Conservation (phyloP, 2,329 filamentous ascomycete species). For the Pseudogymnoascus sp. region DNA sequence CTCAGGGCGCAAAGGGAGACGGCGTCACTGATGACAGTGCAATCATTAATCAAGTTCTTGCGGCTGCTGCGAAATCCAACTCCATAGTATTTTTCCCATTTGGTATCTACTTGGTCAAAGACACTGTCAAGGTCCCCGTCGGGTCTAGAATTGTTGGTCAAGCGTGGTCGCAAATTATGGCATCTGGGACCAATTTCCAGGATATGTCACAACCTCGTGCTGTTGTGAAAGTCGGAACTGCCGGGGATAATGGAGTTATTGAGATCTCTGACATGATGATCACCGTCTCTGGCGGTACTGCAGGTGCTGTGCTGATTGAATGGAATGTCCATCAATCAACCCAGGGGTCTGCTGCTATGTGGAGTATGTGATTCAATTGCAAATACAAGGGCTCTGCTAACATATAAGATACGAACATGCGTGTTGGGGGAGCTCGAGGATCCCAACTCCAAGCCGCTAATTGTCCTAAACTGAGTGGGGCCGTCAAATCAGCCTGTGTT, state of each 20-base stretch:
- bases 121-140: constrained; percentile 38
- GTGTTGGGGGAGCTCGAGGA: constrained; percentile 38
- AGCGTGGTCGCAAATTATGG: constrained; percentile 34
- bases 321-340: constrained; percentile 54
- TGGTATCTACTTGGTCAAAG: constrained; percentile 45
- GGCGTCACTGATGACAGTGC: no score
- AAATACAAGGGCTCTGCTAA: constrained; percentile 34
- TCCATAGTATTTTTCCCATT: constrained; percentile 51
- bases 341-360: constrained; percentile 40
- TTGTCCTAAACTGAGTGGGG: constrained; percentile 41
- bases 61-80: no score
- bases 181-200: constrained; percentile 36
- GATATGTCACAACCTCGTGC: constrained; percentile 36
- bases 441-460: constrained; percentile 36
- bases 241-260: constrained; percentile 48
- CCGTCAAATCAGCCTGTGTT: constrained; percentile 27
- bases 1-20: no score
- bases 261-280: constrained; percentile 58
- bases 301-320: constrained; percentile 55
- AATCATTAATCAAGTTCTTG: no score
- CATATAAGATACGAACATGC: constrained; percentile 22
- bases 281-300: constrained; percentile 49
- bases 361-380: constrained; percentile 18
- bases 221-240: constrained; percentile 43
- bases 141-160: constrained; percentile 33